These are phyloP conservation scores for Aspergillus quadrilineatus DNA, from an alignment of 2,329 filamentous ascomycete genomes.

Conservation along the genomic window DNA sequence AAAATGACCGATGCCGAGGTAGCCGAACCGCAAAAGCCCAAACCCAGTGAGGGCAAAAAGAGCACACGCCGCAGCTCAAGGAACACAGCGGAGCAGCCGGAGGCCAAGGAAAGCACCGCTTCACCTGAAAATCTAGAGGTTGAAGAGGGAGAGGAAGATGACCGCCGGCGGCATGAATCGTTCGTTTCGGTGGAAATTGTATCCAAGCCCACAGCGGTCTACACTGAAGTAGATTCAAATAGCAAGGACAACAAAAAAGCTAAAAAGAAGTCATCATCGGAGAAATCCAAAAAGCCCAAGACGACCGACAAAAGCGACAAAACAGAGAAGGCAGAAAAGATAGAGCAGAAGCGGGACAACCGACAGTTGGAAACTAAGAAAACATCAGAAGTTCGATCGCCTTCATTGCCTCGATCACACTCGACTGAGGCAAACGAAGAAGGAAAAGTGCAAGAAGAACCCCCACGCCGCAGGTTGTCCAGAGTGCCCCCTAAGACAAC, in stretches of 20 bases:
- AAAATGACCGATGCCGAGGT: neutral
- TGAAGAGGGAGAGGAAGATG: conserved; percentile 11
- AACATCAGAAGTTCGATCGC: conserved; percentile 19
- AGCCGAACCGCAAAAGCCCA: conserved; percentile 1
- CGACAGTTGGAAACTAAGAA: conserved; percentile 3
- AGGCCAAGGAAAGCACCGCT: neutral
- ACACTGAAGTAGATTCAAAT: conserved; percentile 28
- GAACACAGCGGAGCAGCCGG: neutral
- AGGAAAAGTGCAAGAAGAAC: conserved; percentile 18
- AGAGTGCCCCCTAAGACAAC: conserved; percentile 36
- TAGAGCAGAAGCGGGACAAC: conserved; percentile 3
- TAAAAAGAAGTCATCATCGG: conserved; percentile 25
- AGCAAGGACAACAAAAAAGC: conserved; percentile 26
- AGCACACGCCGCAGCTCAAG: conserved; percentile 10
- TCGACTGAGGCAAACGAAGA: conserved; percentile 22
- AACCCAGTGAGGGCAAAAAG: conserved; percentile 1
- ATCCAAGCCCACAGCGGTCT: conserved; percentile 31
- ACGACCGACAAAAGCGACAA: conserved; percentile 30
- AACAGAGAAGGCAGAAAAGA: conserved; percentile 32
- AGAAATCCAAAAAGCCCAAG: conserved; percentile 31
- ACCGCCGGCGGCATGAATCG: conserved; percentile 27
- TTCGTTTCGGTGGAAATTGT: conserved; percentile 32
- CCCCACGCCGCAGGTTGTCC: conserved; percentile 25
- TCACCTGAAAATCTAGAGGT: conserved; percentile 2
- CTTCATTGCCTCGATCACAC: conserved; percentile 7